A percentile compares a stretch with the other conserved stretches of the same genome.
phyloP scores from a whole-genome alignment of 2,329 filamentous ascomycete species.

The Cladorrhinum sp. region DNA sequence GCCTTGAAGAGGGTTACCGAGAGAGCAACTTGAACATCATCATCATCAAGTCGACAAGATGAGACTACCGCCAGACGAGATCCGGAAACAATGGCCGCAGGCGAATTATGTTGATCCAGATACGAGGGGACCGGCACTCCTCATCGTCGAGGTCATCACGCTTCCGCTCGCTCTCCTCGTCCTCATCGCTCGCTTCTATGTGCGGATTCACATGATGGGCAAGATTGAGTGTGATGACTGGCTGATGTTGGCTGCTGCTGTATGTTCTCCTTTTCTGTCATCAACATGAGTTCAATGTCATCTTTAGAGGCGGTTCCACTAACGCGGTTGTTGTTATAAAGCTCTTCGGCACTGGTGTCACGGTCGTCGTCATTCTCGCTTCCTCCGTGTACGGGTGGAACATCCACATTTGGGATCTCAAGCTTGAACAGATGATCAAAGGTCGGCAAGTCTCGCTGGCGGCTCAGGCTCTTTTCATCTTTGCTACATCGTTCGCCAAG shows the following conservation, averaged over 20 bases:
- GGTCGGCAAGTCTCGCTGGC: conserved; percentile 39
- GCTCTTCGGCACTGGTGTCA: conserved; percentile 35
- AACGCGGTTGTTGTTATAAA: conserved; percentile 10
- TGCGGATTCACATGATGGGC: conserved; percentile 34
- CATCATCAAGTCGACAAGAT: conserved; percentile 26
- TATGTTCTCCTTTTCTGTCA: conserved; percentile 23
- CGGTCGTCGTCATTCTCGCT: conserved; percentile 36
- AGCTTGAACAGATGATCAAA: conserved; percentile 26
- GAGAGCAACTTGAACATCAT: neutral
- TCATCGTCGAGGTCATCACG: conserved; percentile 38
- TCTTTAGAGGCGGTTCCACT: neutral
- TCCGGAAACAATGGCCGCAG: conserved; percentile 37
- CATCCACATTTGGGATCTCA: conserved; percentile 39
- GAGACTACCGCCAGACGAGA: conserved; percentile 37
- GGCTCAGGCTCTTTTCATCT: conserved; percentile 39
- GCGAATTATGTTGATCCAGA: conserved; percentile 39
- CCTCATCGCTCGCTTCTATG: conserved; percentile 38
- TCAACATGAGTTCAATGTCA: too few species aligned
- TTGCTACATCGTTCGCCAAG: conserved; percentile 39
- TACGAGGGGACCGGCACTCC: conserved; percentile 36
- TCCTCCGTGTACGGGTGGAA: conserved; percentile 37
- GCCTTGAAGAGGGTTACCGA: neutral
- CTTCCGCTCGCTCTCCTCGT: conserved; percentile 35
- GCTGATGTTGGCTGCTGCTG: conserved; percentile 40
- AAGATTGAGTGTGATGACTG: conserved; percentile 39